A percentile compares a stretch with the other conserved stretches of the same genome.
Evolutionary conservation across 1,284 basidiomycete species (phyloP).

Genomic region (Clitocybe nebularis): DNA sequence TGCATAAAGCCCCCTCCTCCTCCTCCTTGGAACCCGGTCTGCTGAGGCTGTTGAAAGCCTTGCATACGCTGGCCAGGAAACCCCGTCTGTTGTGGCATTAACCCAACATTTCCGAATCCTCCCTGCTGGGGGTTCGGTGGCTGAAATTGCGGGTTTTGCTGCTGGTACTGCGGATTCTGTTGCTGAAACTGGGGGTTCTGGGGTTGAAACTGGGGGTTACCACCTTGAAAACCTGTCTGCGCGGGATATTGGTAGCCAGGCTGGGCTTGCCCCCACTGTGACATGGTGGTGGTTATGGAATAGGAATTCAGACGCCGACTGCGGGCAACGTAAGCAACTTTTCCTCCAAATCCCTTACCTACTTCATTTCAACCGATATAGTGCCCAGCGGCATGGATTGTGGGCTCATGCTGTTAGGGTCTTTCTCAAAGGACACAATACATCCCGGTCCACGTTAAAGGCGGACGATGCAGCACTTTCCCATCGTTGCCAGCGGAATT

Average conservation of each 20-base stretch:
- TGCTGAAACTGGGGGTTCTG: constrained; percentile 37
- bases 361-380: neutral
- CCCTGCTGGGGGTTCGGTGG: no score
- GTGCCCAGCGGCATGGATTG: neutral
- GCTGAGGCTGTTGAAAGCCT: constrained; percentile 40
- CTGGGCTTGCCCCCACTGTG: constrained; percentile 59
- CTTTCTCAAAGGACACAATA: no score
- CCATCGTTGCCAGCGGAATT: no score
- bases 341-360: neutral
- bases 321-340: constrained; percentile 14
- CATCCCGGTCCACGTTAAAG: no score
- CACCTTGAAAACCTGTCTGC: constrained; percentile 46
- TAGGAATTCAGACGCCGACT: constrained; percentile 19
- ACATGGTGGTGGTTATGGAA: constrained; percentile 36
- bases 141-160: constrained; percentile 35
- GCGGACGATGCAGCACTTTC: no score
- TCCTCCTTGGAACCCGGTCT: constrained; percentile 42
- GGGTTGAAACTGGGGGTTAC: constrained; percentile 30
- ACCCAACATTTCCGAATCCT: constrained; percentile 21
- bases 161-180: constrained; percentile 38
- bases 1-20: constrained; percentile 39
- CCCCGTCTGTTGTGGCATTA: constrained; percentile 39
- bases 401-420: neutral
- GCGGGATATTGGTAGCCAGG: constrained; percentile 50
- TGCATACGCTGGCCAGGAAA: constrained; percentile 26